Percentiles rank a stretch among this genome's conserved stretches.
Conservation (phyloP, 306 rosid genomes). For the Heteromeles arbutifolia region DNA sequence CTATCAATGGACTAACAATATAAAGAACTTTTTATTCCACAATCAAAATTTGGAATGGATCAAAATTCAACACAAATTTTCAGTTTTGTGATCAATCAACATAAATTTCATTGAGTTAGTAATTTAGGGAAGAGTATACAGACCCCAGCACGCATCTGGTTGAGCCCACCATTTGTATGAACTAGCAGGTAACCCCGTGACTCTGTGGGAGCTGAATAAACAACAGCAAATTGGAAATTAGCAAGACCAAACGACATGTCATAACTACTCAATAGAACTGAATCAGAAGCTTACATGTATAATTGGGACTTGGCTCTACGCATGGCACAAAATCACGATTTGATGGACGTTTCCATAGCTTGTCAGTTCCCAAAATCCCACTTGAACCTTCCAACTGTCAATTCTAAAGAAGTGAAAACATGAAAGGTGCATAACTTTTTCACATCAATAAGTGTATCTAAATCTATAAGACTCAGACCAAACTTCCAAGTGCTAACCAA, state of each 20-base stretch:
- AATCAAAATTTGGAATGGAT: background rate
- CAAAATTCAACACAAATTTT: background rate
- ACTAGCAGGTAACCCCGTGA: conserved; percentile 78
- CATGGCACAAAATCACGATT: conserved; percentile 67
- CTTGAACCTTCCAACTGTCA: conserved; percentile 49
- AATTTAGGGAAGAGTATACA: conserved; percentile 10
- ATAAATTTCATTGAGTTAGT: background rate
- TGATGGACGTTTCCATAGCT: conserved; percentile 81
- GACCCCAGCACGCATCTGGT: conserved; percentile 98
- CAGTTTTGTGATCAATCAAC: background rate
- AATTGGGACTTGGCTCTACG: conserved; percentile 51
- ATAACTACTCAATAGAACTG: background rate
- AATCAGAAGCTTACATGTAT: conserved; percentile 40
- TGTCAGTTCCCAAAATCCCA: conserved; percentile 41
- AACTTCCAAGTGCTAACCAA: background rate
- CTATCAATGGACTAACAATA: too few species aligned
- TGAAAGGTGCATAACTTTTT: conserved; percentile 36
- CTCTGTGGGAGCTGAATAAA: conserved; percentile 52
- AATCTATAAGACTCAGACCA: background rate
- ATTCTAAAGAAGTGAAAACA: conserved; percentile 44
- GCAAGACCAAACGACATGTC: conserved; percentile 5
- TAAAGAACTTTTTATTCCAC: background rate
- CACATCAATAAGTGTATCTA: conserved; percentile 16
- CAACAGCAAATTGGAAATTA: conserved; percentile 10
- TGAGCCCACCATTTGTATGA: conserved; percentile 92